These are phyloP conservation scores for Kockovaella imperatae DNA, from an alignment of 768 basidiomycete genomes.

Conservation along the genomic window DNA sequence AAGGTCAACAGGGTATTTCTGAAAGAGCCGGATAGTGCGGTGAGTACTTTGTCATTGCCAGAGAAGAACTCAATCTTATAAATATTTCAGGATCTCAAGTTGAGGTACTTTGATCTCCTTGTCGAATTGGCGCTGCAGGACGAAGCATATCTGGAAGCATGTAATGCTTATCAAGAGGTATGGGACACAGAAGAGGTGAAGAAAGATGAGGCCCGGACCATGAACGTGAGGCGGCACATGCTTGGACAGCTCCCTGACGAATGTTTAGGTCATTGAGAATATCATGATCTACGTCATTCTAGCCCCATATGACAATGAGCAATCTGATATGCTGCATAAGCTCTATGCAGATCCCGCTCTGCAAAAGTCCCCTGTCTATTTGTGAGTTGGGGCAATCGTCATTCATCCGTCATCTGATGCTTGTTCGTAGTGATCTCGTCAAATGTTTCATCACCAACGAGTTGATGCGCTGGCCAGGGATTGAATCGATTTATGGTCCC, in stretches of 20 bases:
- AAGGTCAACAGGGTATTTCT: slow-evolving; percentile 91
- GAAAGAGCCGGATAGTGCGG: slow-evolving; percentile 81
- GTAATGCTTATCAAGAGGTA: slow-evolving; percentile 90
- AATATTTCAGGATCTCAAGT: slow-evolving; percentile 69
- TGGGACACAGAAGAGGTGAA: slow-evolving; percentile 96
- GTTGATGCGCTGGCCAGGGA: slow-evolving; percentile 94
- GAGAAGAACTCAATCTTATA: neutral
- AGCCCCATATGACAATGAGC: slow-evolving; percentile 91
- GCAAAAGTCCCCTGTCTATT: slow-evolving; percentile 70
- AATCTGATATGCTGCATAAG: slow-evolving; percentile 91
- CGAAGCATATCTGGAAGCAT: slow-evolving; percentile 80
- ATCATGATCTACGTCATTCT: slow-evolving; percentile 91
- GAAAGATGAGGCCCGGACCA: slow-evolving; percentile 54
- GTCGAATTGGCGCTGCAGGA: slow-evolving; percentile 85
- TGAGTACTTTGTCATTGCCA: slow-evolving; percentile 42
- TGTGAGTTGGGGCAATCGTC: slow-evolving; percentile 49
- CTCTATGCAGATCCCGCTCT: slow-evolving; percentile 71
- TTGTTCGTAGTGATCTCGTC: slow-evolving; percentile 65
- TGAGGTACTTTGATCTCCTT: slow-evolving; percentile 94
- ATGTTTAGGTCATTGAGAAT: slow-evolving; percentile 73
- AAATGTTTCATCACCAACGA: slow-evolving; percentile 90
- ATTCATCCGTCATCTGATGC: neutral
- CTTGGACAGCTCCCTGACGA: slow-evolving; percentile 40
- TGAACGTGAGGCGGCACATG: slow-evolving; percentile 31
- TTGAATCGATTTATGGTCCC: slow-evolving; percentile 76